These are phyloP conservation scores for Colletotrichum sp. DNA, from an alignment of 2,329 filamentous ascomycete genomes.

Conservation along the genomic window DNA sequence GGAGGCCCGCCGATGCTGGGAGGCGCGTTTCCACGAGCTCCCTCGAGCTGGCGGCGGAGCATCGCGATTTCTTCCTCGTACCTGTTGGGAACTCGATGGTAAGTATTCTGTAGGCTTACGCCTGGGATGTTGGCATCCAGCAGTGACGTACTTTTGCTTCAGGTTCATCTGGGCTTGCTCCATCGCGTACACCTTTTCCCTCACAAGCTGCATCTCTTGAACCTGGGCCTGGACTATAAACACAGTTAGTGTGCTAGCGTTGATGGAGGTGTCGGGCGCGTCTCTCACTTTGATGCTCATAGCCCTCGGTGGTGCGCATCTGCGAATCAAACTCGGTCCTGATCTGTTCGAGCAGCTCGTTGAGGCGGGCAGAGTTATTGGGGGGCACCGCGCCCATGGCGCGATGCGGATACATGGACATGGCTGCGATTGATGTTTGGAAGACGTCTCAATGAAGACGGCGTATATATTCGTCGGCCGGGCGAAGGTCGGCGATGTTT, in stretches of 20 bases:
- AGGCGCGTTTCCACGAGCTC: conserved; percentile 68
- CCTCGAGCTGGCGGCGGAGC: conserved; percentile 86
- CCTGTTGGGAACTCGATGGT: conserved; percentile 50
- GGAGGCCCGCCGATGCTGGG: conserved; percentile 70
- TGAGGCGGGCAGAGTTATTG: conserved; percentile 69
- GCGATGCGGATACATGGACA: conserved; percentile 91
- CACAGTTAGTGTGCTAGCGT: conserved; percentile 22
- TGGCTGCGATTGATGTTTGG: conserved; percentile 29
- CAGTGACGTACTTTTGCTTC: conserved; percentile 80
- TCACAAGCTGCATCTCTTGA: conserved; percentile 92
- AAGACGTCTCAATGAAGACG: neutral
- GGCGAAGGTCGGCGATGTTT: conserved; percentile 8
- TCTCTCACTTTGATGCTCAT: conserved; percentile 90
- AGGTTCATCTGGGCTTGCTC: conserved; percentile 88
- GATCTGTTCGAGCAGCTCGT: conserved; percentile 90
- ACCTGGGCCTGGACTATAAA: conserved; percentile 82
- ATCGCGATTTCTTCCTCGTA: conserved; percentile 92
- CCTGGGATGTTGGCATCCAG: neutral
- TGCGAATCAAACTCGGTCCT: conserved; percentile 90
- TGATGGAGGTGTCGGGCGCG: neutral
- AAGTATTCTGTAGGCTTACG: conserved; percentile 5
- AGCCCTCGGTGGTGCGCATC: conserved; percentile 80
- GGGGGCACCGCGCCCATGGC: conserved; percentile 76
- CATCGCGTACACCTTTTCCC: conserved; percentile 90
- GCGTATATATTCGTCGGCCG: neutral